phyloP scores from a whole-genome alignment of 1,284 basidiomycete species.

The Cryptococcus wingfieldii region DNA sequence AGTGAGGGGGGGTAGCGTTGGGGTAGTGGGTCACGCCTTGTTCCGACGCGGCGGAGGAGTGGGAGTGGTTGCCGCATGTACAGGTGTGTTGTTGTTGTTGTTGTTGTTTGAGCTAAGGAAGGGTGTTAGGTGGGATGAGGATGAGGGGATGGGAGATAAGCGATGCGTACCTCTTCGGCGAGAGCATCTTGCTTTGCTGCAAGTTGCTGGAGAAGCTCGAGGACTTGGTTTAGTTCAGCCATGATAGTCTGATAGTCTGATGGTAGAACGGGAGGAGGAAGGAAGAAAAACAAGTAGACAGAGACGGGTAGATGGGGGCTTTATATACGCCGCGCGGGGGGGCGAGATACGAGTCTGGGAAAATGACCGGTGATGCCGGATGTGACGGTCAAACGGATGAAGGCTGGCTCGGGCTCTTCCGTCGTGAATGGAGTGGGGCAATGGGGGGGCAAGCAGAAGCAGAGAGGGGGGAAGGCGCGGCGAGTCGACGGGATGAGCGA shows the following conservation, averaged over 20 bases:
- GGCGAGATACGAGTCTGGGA: not conserved
- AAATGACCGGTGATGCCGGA: not conserved
- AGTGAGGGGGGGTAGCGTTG: slow-evolving; percentile 6
- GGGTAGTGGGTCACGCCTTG: slow-evolving; percentile 1
- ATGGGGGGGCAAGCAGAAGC: too few species aligned
- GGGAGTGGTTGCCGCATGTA: slow-evolving; percentile 3
- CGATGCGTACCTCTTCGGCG: slow-evolving; percentile 28
- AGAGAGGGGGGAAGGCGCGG: too few species aligned
- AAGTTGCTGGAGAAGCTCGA: slow-evolving; percentile 33
- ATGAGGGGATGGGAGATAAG: not conserved
- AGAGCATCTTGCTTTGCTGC: slow-evolving; percentile 36
- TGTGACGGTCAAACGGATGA: not conserved
- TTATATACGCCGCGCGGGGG: not conserved
- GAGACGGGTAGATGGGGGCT: not conserved
- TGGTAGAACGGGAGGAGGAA: not conserved
- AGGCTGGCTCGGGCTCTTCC: too few species aligned
- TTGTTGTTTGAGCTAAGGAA: not conserved
- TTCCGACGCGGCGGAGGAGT: slow-evolving; percentile 4
- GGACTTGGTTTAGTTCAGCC: slow-evolving; percentile 28
- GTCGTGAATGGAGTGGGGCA: too few species aligned
- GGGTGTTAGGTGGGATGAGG: slow-evolving; percentile 1
- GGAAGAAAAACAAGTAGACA: not conserved
- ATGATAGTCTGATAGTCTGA: slow-evolving; percentile 8
- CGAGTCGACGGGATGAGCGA: too few species aligned
- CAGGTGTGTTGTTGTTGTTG: slow-evolving; percentile 5